Conservation (phyloP, 306 rosid genomes). For the Elaeagnus macrophylla region DNA sequence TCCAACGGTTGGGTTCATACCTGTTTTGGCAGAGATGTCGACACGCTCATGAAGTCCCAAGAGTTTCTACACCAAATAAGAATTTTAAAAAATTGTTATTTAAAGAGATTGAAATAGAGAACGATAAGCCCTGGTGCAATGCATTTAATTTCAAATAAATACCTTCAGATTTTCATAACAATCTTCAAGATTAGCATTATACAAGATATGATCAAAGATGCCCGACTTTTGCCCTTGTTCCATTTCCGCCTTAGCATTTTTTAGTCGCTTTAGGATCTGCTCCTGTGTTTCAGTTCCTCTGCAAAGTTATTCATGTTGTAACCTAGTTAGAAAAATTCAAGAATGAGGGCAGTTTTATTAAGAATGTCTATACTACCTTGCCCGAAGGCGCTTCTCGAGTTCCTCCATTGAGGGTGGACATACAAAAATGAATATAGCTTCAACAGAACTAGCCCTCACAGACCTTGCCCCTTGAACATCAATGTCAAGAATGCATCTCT, state of each 20-base stretch:
- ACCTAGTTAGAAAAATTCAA: slow-evolving; percentile 4
- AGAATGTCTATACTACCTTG: slow-evolving; percentile 41
- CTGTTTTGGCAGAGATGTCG: slow-evolving; percentile 28
- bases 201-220: slow-evolving; percentile 61
- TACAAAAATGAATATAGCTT: slow-evolving; percentile 71
- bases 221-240: slow-evolving; percentile 63
- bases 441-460: slow-evolving; percentile 68
- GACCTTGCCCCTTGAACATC: slow-evolving; percentile 98
- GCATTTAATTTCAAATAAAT: neutral
- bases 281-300: slow-evolving; percentile 95
- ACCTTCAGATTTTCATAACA: slow-evolving; percentile 73
- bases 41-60: slow-evolving; percentile 57
- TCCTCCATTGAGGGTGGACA: slow-evolving; percentile 83
- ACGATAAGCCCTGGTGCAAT: no score
- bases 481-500: slow-evolving; percentile 95
- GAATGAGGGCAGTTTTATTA: slow-evolving; percentile 7
- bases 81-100: neutral
- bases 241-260: slow-evolving; percentile 76
- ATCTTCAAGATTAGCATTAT: slow-evolving; percentile 68
- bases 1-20: slow-evolving; percentile 24
- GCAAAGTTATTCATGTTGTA: slow-evolving; percentile 15
- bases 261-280: slow-evolving; percentile 72
- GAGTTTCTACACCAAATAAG: slow-evolving; percentile 39
- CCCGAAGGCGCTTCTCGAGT: slow-evolving; percentile 95
- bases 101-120: no score